Evolutionary conservation across 768 basidiomycete species (phyloP).

Genomic region (Leccinum aurantiacum): DNA sequence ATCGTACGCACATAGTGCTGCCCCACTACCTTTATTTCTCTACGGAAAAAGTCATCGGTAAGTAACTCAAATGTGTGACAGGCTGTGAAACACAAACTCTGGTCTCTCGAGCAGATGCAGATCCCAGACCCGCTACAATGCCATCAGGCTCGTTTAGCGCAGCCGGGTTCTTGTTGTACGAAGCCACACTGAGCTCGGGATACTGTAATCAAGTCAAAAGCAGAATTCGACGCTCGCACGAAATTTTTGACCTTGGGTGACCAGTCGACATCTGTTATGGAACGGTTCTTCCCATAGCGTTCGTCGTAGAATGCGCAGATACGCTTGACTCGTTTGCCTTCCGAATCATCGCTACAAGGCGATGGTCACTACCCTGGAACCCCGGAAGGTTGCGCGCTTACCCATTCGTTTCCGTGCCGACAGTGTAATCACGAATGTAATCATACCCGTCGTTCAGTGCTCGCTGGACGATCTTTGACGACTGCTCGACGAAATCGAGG

Average conservation of each 20-base stretch:
- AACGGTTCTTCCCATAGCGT: constrained; percentile 86
- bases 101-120: constrained; percentile 92
- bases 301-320: constrained; percentile 95
- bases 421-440: constrained; percentile 95
- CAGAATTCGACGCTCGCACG: not conserved
- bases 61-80: not conserved
- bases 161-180: constrained; percentile 96
- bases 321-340: constrained; percentile 87
- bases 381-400: constrained; percentile 39
- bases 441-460: constrained; percentile 96
- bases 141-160: constrained; percentile 96
- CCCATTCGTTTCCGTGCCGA: constrained; percentile 82
- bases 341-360: constrained; percentile 74
- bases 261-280: constrained; percentile 97
- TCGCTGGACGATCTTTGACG: constrained; percentile 92
- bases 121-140: constrained; percentile 97
- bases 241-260: constrained; percentile 78
- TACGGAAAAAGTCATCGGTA: not conserved
- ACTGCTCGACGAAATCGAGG: constrained; percentile 89
- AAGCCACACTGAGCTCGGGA: constrained; percentile 91
- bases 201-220: constrained; percentile 53
- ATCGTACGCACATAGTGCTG: not conserved
- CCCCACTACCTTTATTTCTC: not conserved
- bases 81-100: constrained; percentile 84
- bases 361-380: constrained; percentile 7